These are phyloP conservation scores for Mrakiaceae sp. DNA, from an alignment of 1,284 basidiomycete species.

Conservation along the genomic window DNA sequence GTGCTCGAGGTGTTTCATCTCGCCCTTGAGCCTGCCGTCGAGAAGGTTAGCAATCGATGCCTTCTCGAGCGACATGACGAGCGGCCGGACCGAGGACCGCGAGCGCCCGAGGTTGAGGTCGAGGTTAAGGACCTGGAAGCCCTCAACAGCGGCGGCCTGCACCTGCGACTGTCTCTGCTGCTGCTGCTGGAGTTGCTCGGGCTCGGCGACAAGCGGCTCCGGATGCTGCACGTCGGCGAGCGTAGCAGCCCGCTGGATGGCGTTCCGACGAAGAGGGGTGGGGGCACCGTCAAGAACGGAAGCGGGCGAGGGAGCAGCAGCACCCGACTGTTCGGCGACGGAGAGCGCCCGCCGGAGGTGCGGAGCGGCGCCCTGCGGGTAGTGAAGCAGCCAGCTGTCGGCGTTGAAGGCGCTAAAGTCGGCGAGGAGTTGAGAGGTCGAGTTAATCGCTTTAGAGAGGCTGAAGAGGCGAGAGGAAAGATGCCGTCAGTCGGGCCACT, in stretches of 20 bases:
- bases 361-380: constrained; percentile 50
- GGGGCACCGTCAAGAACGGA: constrained; percentile 28
- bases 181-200: constrained; percentile 19
- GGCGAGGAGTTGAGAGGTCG: constrained; percentile 54
- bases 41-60: constrained; percentile 84
- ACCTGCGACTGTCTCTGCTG: too few relatives aligned
- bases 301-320: constrained; percentile 43
- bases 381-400: constrained; percentile 73
- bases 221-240: constrained; percentile 28
- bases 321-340: constrained; percentile 68
- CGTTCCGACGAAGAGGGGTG: background rate
- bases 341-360: constrained; percentile 54
- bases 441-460: constrained; percentile 60
- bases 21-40: constrained; percentile 69
- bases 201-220: constrained; percentile 25
- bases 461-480: constrained; percentile 36
- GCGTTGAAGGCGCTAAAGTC: constrained; percentile 73
- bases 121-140: constrained; percentile 76
- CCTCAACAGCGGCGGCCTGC: constrained; percentile 25
- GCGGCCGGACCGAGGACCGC: constrained; percentile 56
- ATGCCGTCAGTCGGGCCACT: background rate
- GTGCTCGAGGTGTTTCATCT: constrained; percentile 70
- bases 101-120: constrained; percentile 83
- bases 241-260: constrained; percentile 39
- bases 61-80: constrained; percentile 86